Evolutionary conservation across 805 yeast genomes (phyloP).

Genomic region (Candida tallmaniae): DNA sequence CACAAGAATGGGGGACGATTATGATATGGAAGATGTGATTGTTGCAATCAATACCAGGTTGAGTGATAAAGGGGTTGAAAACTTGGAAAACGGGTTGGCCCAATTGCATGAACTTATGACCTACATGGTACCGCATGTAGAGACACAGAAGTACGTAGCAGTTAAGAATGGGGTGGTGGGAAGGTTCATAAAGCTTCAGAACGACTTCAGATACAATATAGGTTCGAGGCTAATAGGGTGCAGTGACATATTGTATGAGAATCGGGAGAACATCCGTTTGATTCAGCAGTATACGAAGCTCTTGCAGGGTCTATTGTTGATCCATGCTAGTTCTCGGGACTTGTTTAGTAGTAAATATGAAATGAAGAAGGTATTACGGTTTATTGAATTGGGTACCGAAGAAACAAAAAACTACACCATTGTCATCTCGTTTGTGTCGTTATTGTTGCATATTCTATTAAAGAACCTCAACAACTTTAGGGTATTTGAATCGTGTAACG

Average conservation of each 20-base stretch:
- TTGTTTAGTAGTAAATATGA: slow-evolving; percentile 42
- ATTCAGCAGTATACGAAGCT: slow-evolving; percentile 28
- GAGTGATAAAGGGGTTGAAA: background rate
- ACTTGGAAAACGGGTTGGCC: slow-evolving; percentile 12
- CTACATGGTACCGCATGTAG: slow-evolving; percentile 11
- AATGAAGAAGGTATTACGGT: slow-evolving; percentile 30
- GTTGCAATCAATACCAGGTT: slow-evolving; percentile 1
- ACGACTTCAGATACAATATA: slow-evolving; percentile 49
- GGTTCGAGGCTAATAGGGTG: slow-evolving; percentile 17
- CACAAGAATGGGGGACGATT: too few relatives aligned
- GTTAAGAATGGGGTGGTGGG: slow-evolving; percentile 2
- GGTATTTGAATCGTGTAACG: slow-evolving; percentile 52
- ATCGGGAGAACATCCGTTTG: slow-evolving; percentile 1
- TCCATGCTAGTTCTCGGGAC: slow-evolving; percentile 53
- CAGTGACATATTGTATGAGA: slow-evolving; percentile 9
- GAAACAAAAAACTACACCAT: slow-evolving; percentile 11
- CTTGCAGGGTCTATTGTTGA: slow-evolving; percentile 55
- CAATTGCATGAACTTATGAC: slow-evolving; percentile 15
- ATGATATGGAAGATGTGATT: slow-evolving; percentile 1
- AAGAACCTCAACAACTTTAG: slow-evolving; percentile 55
- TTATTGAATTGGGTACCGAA: slow-evolving; percentile 18
- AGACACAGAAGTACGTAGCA: slow-evolving; percentile 7
- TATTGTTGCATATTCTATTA: slow-evolving; percentile 55
- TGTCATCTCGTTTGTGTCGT: slow-evolving; percentile 41
- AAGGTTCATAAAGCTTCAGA: slow-evolving; percentile 45